phyloP scores from a whole-genome alignment of 1,139 yeast species.

The Candida sp. region DNA sequence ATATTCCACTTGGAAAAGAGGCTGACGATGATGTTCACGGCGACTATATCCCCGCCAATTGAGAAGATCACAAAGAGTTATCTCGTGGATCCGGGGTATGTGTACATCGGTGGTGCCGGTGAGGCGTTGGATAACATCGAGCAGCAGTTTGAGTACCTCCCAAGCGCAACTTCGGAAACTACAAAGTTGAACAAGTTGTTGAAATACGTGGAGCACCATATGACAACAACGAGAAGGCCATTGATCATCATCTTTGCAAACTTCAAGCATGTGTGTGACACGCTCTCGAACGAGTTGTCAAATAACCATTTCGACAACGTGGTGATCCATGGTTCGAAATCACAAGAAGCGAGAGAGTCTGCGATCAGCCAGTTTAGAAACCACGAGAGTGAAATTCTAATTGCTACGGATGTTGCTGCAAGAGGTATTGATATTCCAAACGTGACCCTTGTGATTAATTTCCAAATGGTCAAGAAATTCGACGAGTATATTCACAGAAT shows the following conservation, averaged over 20 bases:
- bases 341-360: conserved; percentile 87
- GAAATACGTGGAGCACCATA: conserved; percentile 22
- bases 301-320: conserved; percentile 49
- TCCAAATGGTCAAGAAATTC: conserved; percentile 76
- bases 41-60: conserved; percentile 83
- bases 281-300: conserved; percentile 53
- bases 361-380: conserved; percentile 68
- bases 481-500: conserved; percentile 93
- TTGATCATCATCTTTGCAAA: conserved; percentile 80
- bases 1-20: conserved; percentile 33
- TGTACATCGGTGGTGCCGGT: conserved; percentile 74
- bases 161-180: conserved; percentile 15
- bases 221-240: conserved; percentile 34
- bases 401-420: conserved; percentile 97
- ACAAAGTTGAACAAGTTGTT: conserved; percentile 28
- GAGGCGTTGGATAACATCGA: conserved; percentile 70
- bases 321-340: conserved; percentile 84
- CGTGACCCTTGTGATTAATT: conserved; percentile 84
- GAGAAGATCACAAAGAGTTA: conserved; percentile 69
- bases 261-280: conserved; percentile 74
- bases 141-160: conserved; percentile 64
- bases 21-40: conserved; percentile 87
- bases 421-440: conserved; percentile 94
- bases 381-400: conserved; percentile 66
- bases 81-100: conserved; percentile 62